Evolutionary conservation across 495 filamentous ascomycete species (phyloP), one percentile per base, ranked within the genome.

Genomic region (Darksidea phi): DNA sequence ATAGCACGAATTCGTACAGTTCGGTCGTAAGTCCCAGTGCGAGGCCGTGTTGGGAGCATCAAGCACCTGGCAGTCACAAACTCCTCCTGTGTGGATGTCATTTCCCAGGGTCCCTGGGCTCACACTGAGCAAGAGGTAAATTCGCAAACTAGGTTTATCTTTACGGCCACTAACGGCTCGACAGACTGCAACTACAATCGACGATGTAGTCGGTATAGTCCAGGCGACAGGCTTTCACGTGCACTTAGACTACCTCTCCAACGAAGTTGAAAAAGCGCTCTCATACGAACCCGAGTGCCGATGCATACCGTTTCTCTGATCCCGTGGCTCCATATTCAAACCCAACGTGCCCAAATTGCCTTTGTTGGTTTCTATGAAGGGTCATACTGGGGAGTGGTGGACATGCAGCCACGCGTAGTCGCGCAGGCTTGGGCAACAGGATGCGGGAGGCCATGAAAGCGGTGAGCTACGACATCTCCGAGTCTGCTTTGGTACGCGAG

Each of bases 351-450:
- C 84, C 0, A 81, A 82, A 73, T 93, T 0, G 88, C 88, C 0
- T 95, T 95, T 59, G 84, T 95, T 0, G 91, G 91, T 4, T 88
- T 93, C 72, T 93, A 95, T 70, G 82, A 89, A 36, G 87, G 88
- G 0, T 89, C 91, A 0, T 95, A 88, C 72, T 96, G 90, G 87
- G 88, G 87, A 0, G 81, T 89, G 0, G 88, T 93, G 80, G 91
- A 96, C 68, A 85, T 91, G 82, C 91, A 95, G 72, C 88, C 89
- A 0, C 82, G 85, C 13, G 83, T 85, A 57, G 67, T 94, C 1
- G 79, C 79, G 0, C 56, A 70, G 4, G 50, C 67, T 15, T 84
- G 82, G 78, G 66, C n/a, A 46, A 49, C 28, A 20, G 12, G 57
- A 46, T 0, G 8, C 7, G 5, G 43, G 46, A 55, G 67, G 57